phyloP scores from a whole-genome alignment of 495 filamentous ascomycete species.

The Hypoxylon rickii region DNA sequence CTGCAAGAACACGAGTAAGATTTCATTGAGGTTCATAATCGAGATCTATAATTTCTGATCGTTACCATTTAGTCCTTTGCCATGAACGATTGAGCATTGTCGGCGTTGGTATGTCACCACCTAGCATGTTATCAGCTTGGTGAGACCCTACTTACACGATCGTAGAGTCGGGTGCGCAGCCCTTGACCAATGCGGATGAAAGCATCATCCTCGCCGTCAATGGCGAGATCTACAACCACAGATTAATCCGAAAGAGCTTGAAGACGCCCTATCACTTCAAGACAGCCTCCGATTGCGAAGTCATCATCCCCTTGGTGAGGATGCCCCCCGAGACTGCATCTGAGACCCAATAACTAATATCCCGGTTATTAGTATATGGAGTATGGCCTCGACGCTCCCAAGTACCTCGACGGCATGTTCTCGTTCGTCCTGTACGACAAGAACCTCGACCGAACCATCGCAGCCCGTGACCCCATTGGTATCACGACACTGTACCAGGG shows the following conservation, averaged over 20 bases:
- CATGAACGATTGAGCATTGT: slow-evolving; percentile 98
- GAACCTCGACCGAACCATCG: slow-evolving; percentile 84
- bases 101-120: slow-evolving; percentile 88
- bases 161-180: slow-evolving; percentile 90
- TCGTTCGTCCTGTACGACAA: slow-evolving; percentile 98
- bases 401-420: slow-evolving; percentile 98
- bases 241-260: slow-evolving; percentile 82
- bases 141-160: slow-evolving; percentile 39
- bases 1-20: slow-evolving; percentile 82
- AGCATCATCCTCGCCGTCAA: slow-evolving; percentile 94
- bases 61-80: slow-evolving; percentile 72
- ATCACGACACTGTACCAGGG: slow-evolving; percentile 98
- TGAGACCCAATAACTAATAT: slow-evolving; percentile 3
- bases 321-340: slow-evolving; percentile 12
- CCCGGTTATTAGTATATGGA: slow-evolving; percentile 72
- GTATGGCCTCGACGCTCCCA: slow-evolving; percentile 89
- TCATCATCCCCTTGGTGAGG: slow-evolving; percentile 93
- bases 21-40: neutral
- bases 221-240: slow-evolving; percentile 99
- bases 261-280: slow-evolving; percentile 88
- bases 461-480: slow-evolving; percentile 94
- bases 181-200: slow-evolving; percentile 87
- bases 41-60: slow-evolving; percentile 26
- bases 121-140: too few species aligned
- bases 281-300: slow-evolving; percentile 97